Evolutionary conservation across 805 yeast genomes (phyloP).

Genomic region (Teunomyces lycoperdinae): DNA sequence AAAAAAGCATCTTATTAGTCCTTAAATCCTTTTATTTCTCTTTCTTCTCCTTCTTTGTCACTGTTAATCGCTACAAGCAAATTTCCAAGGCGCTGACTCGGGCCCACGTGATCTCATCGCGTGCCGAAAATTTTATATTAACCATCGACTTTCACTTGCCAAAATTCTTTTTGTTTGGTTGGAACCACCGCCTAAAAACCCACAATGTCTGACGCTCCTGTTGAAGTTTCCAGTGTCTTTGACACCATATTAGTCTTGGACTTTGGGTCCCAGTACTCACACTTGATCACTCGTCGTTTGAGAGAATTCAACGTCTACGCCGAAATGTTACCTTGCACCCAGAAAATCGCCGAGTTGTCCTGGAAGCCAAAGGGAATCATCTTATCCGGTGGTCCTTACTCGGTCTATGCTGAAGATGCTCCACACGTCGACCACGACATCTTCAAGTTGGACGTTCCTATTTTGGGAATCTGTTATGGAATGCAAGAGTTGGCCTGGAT

Average conservation of each 20-base stretch:
- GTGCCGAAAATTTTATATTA: background rate
- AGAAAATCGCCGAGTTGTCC: slow-evolving; percentile 83
- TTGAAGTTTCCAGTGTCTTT: slow-evolving; percentile 81
- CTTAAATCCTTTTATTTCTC: too few species aligned
- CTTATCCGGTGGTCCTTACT: slow-evolving; percentile 96
- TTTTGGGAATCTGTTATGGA: slow-evolving; percentile 97
- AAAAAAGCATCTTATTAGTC: too few species aligned
- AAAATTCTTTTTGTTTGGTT: background rate
- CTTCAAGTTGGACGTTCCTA: slow-evolving; percentile 88
- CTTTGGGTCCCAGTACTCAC: slow-evolving; percentile 98
- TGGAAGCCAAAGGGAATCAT: slow-evolving; percentile 98
- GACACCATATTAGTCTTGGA: slow-evolving; percentile 97
- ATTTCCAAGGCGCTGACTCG: too few species aligned
- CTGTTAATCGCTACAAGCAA: too few species aligned
- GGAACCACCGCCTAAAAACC: slow-evolving; percentile 3
- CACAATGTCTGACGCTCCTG: slow-evolving; percentile 30
- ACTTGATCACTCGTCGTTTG: slow-evolving; percentile 91
- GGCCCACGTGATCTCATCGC: too few species aligned
- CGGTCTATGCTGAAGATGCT: slow-evolving; percentile 91
- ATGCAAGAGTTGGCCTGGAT: slow-evolving; percentile 99
- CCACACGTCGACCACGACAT: slow-evolving; percentile 97
- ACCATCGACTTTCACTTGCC: background rate
- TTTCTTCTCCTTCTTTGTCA: too few species aligned
- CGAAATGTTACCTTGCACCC: slow-evolving; percentile 99
- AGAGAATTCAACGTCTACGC: slow-evolving; percentile 98